Percentiles rank a stretch among this genome's conserved stretches.
These are phyloP conservation scores for Tilletia caries DNA, from an alignment of 1,284 basidiomycete genomes.

Conservation along the genomic window DNA sequence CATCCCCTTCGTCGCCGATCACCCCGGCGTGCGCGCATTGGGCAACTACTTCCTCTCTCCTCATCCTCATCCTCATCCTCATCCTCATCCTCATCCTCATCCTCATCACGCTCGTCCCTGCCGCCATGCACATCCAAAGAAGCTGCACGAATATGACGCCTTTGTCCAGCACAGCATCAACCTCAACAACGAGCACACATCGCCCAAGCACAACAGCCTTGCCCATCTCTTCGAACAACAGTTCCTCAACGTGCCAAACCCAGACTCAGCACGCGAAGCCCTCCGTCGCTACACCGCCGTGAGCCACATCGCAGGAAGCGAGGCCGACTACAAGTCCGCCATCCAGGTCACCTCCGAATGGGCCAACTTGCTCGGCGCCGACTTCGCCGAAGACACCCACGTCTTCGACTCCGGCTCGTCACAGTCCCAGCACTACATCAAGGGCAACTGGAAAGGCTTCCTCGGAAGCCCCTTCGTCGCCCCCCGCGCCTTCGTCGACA, in stretches of 20 bases:
- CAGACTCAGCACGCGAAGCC: constrained; percentile 1
- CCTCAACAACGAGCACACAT: not conserved
- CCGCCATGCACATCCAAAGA: no score
- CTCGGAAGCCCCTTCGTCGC: constrained; percentile 10
- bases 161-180: no score
- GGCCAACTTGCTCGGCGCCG: constrained; percentile 38
- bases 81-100: no score
- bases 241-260: constrained; percentile 1
- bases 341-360: constrained; percentile 38
- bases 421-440: constrained; percentile 34
- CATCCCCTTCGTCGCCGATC: no score
- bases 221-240: not conserved
- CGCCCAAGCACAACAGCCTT: not conserved
- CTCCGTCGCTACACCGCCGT: constrained; percentile 35
- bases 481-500: constrained; percentile 46
- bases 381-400: constrained; percentile 27
- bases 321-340: constrained; percentile 35
- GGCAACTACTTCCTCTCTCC: no score
- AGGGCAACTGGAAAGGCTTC: constrained; percentile 11
- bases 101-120: no score
- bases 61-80: no score
- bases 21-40: no score
- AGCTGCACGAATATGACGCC: no score
- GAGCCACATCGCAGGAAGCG: constrained; percentile 40
- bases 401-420: constrained; percentile 47